Conservation (phyloP, 208 protist species). For the Zelonia costaricensis region DNA sequence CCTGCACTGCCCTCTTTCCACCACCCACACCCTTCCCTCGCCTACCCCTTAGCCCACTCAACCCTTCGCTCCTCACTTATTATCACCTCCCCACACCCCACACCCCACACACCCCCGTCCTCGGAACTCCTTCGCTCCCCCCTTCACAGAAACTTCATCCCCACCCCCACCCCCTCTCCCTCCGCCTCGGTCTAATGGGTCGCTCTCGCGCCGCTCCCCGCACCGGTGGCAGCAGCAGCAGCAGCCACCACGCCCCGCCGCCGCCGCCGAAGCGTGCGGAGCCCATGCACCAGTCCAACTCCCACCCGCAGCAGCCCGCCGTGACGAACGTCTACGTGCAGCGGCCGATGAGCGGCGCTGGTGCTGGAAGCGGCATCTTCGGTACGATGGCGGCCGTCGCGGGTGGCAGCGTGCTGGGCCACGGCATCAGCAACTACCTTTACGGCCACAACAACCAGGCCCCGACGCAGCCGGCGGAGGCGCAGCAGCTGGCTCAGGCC, state of each 20-base stretch:
- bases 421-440: conserved; percentile 90
- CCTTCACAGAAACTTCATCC: too few relatives aligned
- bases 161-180: too few relatives aligned
- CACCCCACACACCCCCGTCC: too few relatives aligned
- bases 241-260: conserved; percentile 15
- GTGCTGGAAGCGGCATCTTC: conserved; percentile 63
- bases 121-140: neutral
- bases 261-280: conserved; percentile 27
- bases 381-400: conserved; percentile 86
- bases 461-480: conserved; percentile 78
- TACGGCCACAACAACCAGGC: conserved; percentile 66
- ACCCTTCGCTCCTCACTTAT: too few relatives aligned
- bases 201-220: conserved; percentile 56
- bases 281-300: conserved; percentile 18
- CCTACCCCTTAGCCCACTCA: neutral
- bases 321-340: conserved; percentile 85
- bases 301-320: conserved; percentile 36
- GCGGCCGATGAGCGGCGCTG: conserved; percentile 41
- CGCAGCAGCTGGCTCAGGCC: conserved; percentile 74
- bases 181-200: too few relatives aligned
- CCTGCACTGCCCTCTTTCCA: too few relatives aligned
- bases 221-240: conserved; percentile 19
- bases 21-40: neutral
- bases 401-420: conserved; percentile 79
- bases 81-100: too few relatives aligned